Percentiles rank a stretch among this genome's conserved stretches.
phyloP scores from a whole-genome alignment of 148 eudicot species.

The Rheum nobile region DNA sequence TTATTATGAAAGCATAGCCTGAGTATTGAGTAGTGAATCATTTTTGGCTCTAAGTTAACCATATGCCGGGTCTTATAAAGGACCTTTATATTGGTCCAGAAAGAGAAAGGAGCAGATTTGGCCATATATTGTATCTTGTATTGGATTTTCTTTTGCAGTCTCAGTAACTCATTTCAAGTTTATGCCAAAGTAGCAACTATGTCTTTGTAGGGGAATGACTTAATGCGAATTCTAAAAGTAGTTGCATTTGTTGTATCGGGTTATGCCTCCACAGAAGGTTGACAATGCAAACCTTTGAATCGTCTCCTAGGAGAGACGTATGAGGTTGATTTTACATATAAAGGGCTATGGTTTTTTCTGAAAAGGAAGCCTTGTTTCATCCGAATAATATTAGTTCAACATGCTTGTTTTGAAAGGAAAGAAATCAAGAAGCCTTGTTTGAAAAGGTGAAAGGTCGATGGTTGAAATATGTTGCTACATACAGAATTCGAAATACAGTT shows the following conservation, averaged over 20 bases:
- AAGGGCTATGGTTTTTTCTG: conserved; percentile 83
- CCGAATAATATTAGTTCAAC: no score
- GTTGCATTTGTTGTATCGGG: conserved; percentile 98
- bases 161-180: background rate
- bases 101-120: background rate
- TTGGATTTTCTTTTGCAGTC: background rate
- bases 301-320: conserved; percentile 95
- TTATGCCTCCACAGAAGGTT: conserved; percentile 86
- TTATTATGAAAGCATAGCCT: background rate
- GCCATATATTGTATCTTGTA: background rate
- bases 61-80: background rate
- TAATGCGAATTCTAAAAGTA: conserved; percentile 72
- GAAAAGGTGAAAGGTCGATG: no score
- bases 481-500: no score
- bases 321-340: conserved; percentile 93
- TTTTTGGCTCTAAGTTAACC: background rate
- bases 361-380: no score
- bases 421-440: no score
- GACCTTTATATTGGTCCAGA: background rate
- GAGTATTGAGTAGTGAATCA: background rate
- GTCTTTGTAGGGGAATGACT: conserved; percentile 62
- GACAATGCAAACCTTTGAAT: conserved; percentile 93
- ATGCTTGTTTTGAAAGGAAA: no score
- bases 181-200: background rate
- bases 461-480: no score